phyloP scores from a whole-genome alignment of 2,329 filamentous ascomycete genomes.

The Colletotrichum plurivorum region DNA sequence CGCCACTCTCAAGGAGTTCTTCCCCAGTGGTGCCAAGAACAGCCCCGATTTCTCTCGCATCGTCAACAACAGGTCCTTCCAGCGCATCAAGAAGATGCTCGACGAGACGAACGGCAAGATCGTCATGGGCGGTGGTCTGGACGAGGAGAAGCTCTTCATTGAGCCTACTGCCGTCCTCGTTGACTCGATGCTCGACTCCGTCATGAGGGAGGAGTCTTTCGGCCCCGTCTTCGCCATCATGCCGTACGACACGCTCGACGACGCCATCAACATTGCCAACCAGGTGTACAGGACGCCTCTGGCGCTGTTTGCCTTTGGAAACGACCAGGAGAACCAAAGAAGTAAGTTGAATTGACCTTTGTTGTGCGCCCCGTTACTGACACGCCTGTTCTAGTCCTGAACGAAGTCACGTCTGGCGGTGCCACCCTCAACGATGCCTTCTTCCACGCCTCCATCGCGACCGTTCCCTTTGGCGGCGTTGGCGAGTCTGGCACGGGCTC shows the following conservation, averaged over 20 bases:
- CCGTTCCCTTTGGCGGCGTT: slow-evolving; percentile 85
- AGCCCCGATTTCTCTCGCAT: slow-evolving; percentile 86
- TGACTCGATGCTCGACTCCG: slow-evolving; percentile 76
- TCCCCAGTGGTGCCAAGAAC: slow-evolving; percentile 83
- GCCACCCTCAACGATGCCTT: slow-evolving; percentile 74
- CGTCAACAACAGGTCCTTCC: slow-evolving; percentile 84
- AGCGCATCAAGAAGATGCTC: slow-evolving; percentile 91
- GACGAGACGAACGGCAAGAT: slow-evolving; percentile 87
- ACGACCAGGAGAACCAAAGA: slow-evolving; percentile 81
- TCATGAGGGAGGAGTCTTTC: slow-evolving; percentile 91
- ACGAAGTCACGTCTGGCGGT: slow-evolving; percentile 76
- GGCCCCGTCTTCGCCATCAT: slow-evolving; percentile 92
- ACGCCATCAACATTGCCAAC: slow-evolving; percentile 88
- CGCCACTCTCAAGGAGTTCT: slow-evolving; percentile 80
- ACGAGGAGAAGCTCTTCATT: slow-evolving; percentile 86
- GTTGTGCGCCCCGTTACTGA: slow-evolving; percentile 13
- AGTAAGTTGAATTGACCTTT: slow-evolving; percentile 61
- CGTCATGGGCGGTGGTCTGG: slow-evolving; percentile 86
- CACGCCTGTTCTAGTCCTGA: slow-evolving; percentile 64
- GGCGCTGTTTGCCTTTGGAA: slow-evolving; percentile 88
- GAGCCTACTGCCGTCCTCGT: slow-evolving; percentile 95
- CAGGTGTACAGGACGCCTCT: slow-evolving; percentile 86
- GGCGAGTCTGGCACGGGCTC: slow-evolving; percentile 82
- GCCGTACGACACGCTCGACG: slow-evolving; percentile 83
- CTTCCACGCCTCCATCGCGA: slow-evolving; percentile 73